Evolutionary conservation across 2,329 filamentous ascomycete genomes (phyloP), one percentile per base, ranked within the genome.

Genomic region (Hypomyces rosellus): DNA sequence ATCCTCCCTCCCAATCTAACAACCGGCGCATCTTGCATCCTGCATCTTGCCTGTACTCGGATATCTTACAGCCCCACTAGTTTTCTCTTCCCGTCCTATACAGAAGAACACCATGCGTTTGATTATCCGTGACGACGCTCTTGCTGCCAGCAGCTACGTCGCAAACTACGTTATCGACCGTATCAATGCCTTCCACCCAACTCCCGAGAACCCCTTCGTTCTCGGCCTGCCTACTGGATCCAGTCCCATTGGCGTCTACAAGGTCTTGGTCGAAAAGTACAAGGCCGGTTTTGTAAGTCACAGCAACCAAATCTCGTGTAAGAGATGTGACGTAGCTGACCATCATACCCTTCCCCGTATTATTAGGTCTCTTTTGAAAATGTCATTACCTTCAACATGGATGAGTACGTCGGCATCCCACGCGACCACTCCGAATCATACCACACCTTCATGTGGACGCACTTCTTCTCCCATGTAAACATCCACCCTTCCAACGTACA

Each of bases 311-410:
- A 16, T 45, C 11, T 44, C 33, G 3, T 46, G 33, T 34, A 25
- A 18, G n/a, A 25, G 7, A 30, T 37, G 22, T 25, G 40, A 16
- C 34, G 16, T 47, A 30, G 25, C 51, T 53, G 37, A 50, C 36
- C 22, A 39, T n/a, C 6, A 20, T 16, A 6, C 43, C 45, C 11
- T 13, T 4, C 33, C 12, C 11, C 4, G 14, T 9, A 15, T 25
- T 15, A 58, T 65, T 65, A 88, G 64, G 84, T 95, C 62, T 92
- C 88, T 1, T 95, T 95, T 66, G 84, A 85, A 63, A 81, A 95
- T 85, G 88, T 95, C 62, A 80, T 93, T 64, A 95, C 89, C 22
- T 95, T 95, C 76, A 93, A 93, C 70, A 93, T 93, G 89, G 89
- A 95, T 70, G 89, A 95, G 71, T 95, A 95, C 63, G 87, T 93